phyloP scores from a whole-genome alignment of 805 yeast species.

The Komagataella mondaviorum region DNA sequence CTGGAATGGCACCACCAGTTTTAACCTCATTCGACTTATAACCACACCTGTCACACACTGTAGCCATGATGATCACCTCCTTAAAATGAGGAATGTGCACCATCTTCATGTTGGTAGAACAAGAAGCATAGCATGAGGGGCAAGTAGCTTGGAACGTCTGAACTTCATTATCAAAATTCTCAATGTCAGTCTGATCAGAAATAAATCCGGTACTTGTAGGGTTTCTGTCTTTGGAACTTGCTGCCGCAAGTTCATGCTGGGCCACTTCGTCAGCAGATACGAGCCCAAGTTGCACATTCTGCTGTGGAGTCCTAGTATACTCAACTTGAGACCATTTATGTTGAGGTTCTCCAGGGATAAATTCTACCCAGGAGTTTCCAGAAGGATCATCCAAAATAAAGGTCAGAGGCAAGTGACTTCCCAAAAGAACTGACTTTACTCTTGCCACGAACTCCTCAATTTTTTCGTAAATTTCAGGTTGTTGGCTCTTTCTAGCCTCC shows the following conservation, averaged over 20 bases:
- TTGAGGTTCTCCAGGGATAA: conserved; percentile 70
- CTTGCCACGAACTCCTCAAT: conserved; percentile 56
- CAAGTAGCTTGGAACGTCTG: conserved; percentile 90
- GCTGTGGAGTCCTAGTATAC: conserved; percentile 77
- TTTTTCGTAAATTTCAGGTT: conserved; percentile 65
- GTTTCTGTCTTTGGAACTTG: conserved; percentile 10
- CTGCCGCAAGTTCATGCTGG: conserved; percentile 28
- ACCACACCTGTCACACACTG: conserved; percentile 86
- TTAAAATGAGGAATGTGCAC: conserved; percentile 96
- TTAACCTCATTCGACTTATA: conserved; percentile 95
- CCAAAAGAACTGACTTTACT: conserved; percentile 45
- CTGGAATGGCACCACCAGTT: conserved; percentile 96
- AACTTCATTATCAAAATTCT: conserved; percentile 78
- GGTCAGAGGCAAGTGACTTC: conserved; percentile 61
- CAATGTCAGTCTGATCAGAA: conserved; percentile 67
- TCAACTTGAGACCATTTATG: conserved; percentile 85
- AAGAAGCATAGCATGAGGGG: conserved; percentile 71
- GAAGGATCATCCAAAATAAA: conserved; percentile 83
- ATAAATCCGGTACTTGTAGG: conserved; percentile 43
- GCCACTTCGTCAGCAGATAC: conserved; percentile 56
- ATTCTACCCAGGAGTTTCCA: conserved; percentile 95
- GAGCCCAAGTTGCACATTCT: conserved; percentile 74
- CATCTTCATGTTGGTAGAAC: conserved; percentile 93
- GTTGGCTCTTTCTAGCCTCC: conserved; percentile 56
- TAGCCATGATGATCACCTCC: conserved; percentile 93